Evolutionary conservation across 305 asterid species (phyloP).

Genomic region (Fraxinus platypoda): DNA sequence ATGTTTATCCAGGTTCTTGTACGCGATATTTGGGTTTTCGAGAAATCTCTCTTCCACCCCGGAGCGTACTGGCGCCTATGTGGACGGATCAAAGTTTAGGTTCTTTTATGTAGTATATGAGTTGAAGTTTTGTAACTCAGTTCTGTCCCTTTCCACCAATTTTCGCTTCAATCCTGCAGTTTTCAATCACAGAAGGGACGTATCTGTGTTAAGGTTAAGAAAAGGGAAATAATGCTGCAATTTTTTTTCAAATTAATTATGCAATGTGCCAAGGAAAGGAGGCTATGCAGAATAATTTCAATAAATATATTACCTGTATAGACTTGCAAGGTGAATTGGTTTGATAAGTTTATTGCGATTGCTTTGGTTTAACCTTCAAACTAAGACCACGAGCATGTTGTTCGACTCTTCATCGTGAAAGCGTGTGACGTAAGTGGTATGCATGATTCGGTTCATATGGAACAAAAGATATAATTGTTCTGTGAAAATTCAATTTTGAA

Average conservation of each 20-base stretch:
- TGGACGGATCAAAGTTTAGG: conserved; percentile 75
- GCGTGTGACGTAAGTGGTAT: not conserved
- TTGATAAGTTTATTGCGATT: not conserved
- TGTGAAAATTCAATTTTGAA: not conserved
- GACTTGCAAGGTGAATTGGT: not conserved
- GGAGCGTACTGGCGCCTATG: conserved; percentile 92
- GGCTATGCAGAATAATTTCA: not conserved
- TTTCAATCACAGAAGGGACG: not conserved
- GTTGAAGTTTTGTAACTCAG: conserved; percentile 10
- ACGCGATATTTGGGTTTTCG: conserved; percentile 93
- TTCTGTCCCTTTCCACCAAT: not conserved
- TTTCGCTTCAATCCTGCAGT: not conserved
- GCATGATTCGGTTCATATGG: not conserved
- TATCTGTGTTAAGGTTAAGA: not conserved
- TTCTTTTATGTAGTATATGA: not conserved
- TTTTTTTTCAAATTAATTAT: not conserved
- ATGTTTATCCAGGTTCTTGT: conserved; percentile 61
- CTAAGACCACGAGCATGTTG: not conserved
- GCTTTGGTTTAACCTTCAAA: not conserved
- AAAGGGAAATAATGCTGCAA: not conserved
- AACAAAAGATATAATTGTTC: not conserved
- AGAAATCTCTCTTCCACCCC: conserved; percentile 79
- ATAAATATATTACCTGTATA: not conserved
- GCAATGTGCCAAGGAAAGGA: not conserved
- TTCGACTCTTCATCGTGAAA: not conserved